Evolutionary conservation across 768 basidiomycete genomes (phyloP).

Genomic region (Phanerodontia chrysosporium): DNA sequence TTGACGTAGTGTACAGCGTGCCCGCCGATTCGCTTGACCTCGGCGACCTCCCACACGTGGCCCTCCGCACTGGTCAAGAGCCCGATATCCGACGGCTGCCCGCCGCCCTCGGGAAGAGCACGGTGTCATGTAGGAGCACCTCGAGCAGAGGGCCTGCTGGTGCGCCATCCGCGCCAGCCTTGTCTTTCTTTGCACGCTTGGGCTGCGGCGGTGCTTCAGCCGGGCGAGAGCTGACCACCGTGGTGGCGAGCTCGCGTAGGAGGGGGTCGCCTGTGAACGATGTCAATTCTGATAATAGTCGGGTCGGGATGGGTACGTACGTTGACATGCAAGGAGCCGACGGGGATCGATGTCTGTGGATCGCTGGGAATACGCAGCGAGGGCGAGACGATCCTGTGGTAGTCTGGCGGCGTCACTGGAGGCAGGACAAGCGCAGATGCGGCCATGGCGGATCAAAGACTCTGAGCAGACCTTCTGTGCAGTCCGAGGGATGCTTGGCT

Average conservation of each 20-base stretch:
- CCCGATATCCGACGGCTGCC: conserved; percentile 77
- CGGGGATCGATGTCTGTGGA: conserved; percentile 50
- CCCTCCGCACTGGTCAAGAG: conserved; percentile 42
- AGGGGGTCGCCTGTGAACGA: conserved; percentile 60
- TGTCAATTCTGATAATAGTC: neutral
- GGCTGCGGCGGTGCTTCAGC: conserved; percentile 38
- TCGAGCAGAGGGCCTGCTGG: conserved; percentile 54
- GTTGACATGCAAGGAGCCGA: conserved; percentile 77
- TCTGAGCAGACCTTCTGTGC: too few relatives aligned
- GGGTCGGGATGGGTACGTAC: conserved; percentile 32
- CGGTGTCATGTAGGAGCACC: conserved; percentile 68
- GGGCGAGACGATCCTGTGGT: conserved; percentile 62
- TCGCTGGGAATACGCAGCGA: conserved; percentile 53
- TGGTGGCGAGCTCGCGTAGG: conserved; percentile 52
- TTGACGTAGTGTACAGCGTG: conserved; percentile 73
- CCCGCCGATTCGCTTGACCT: conserved; percentile 66
- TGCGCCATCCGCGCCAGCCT: conserved; percentile 39
- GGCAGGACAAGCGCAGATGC: conserved; percentile 42
- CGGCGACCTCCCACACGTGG: conserved; percentile 53
- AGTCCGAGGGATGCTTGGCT: neutral
- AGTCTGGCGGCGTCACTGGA: conserved; percentile 46
- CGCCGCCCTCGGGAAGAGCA: conserved; percentile 80
- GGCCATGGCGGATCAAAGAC: conserved; percentile 28
- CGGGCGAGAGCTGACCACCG: conserved; percentile 46
- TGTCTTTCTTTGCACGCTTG: conserved; percentile 46